phyloP scores from a whole-genome alignment of 371 early-diverging fungal genomes.

The Thermomucor indicae-seudaticae region DNA sequence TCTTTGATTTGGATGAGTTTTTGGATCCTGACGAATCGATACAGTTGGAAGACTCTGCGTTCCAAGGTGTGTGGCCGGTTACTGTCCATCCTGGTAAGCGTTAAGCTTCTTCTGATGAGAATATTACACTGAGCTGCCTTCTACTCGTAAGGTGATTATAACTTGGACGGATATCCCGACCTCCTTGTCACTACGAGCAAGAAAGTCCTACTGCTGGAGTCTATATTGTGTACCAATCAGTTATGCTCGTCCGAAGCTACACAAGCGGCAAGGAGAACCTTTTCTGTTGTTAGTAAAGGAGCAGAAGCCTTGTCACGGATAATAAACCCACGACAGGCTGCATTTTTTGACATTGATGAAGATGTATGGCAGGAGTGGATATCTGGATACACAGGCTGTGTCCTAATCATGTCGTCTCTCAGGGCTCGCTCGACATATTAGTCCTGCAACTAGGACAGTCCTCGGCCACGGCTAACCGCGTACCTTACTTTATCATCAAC shows the following conservation, averaged over 20 bases:
- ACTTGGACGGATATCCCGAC: conserved; percentile 93
- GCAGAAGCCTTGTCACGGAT: conserved; percentile 51
- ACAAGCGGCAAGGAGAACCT: conserved; percentile 48
- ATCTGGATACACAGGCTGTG: neutral
- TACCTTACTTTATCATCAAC: conserved; percentile 63
- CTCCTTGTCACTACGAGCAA: conserved; percentile 56
- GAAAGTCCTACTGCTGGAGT: conserved; percentile 53
- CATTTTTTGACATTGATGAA: conserved; percentile 86
- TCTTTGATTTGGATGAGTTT: conserved; percentile 37
- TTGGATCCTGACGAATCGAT: conserved; percentile 49
- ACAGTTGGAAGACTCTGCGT: conserved; percentile 35
- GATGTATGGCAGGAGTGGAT: conserved; percentile 52
- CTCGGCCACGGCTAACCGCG: conserved; percentile 18
- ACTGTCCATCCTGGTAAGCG: conserved; percentile 37
- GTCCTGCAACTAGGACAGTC: conserved; percentile 38
- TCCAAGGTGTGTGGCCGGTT: conserved; percentile 57
- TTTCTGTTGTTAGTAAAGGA: conserved; percentile 54
- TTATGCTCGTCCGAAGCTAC: conserved; percentile 42
- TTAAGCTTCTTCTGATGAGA: neutral
- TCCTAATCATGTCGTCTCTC: neutral
- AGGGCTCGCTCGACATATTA: conserved; percentile 86
- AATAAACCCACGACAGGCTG: conserved; percentile 53
- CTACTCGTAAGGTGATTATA: conserved; percentile 68
- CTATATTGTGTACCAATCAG: conserved; percentile 48
- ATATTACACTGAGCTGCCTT: neutral